Conservation (phyloP, 208 protist species). For the Plasmodiophora brassicae region DNA sequence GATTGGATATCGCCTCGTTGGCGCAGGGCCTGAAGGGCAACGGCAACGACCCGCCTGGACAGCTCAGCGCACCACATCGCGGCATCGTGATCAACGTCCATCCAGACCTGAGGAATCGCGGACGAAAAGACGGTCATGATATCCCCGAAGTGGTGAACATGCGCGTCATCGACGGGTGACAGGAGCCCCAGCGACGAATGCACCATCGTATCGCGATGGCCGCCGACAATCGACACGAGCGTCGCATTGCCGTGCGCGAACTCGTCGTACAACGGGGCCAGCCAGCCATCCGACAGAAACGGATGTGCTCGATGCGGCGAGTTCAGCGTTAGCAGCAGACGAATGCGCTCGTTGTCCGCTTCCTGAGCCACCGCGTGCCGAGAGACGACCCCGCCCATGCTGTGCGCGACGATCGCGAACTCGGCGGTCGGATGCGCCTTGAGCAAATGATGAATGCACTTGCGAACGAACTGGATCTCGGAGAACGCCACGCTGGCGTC, state of each 20-base stretch:
- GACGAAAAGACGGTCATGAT: neutral
- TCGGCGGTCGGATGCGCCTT: neutral
- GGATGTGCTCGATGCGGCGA: neutral
- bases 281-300: neutral
- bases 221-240: neutral
- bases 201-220: neutral
- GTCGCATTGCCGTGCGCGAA: neutral
- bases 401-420: neutral
- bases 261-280: neutral
- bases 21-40: neutral
- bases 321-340: neutral
- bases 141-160: too few species aligned
- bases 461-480: neutral
- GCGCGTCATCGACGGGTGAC: neutral
- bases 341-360: neutral
- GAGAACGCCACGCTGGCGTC: neutral
- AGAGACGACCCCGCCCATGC: neutral
- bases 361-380: neutral
- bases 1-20: neutral
- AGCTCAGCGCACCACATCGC: neutral
- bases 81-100: neutral
- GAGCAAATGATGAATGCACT: neutral
- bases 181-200: neutral
- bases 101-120: neutral
- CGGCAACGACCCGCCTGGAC: neutral